Evolutionary conservation across 2,329 filamentous ascomycete species (phyloP).

Genomic region (Aureobasidium sp.): DNA sequence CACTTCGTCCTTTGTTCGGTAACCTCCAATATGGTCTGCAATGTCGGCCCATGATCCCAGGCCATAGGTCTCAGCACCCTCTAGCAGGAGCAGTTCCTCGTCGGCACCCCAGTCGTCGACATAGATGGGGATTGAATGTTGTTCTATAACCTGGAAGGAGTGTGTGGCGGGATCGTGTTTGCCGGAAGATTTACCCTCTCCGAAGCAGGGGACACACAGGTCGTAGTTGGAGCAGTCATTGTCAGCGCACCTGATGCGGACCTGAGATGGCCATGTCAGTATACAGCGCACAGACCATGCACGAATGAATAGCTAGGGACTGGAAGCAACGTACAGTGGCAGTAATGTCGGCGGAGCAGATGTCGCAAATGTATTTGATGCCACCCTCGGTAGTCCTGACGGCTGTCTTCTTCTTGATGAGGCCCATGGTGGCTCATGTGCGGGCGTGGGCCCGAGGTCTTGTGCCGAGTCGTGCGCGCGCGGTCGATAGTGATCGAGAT

Average conservation of each 20-base stretch:
- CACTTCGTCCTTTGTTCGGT: conserved; percentile 89
- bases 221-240: conserved; percentile 85
- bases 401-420: conserved; percentile 92
- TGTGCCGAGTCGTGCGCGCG: not conserved
- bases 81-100: conserved; percentile 85
- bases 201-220: conserved; percentile 91
- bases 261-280: conserved; percentile 42
- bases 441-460: not conserved
- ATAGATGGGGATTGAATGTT: conserved; percentile 97
- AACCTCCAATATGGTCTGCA: conserved; percentile 94
- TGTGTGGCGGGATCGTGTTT: conserved; percentile 82
- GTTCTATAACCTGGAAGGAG: conserved; percentile 88
- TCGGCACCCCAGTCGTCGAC: conserved; percentile 93
- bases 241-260: conserved; percentile 88
- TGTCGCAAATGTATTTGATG: conserved; percentile 89
- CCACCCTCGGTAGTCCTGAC: conserved; percentile 57
- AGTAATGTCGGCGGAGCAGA: conserved; percentile 93
- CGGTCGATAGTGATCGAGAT: not conserved
- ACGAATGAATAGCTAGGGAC: not conserved
- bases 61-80: conserved; percentile 93
- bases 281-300: conserved; percentile 10
- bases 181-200: conserved; percentile 69
- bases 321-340: conserved; percentile 62
- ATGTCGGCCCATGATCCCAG: conserved; percentile 97
- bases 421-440: conserved; percentile 57